phyloP scores from a whole-genome alignment of 495 filamentous ascomycete species.

The Hypoxylon rickii region DNA sequence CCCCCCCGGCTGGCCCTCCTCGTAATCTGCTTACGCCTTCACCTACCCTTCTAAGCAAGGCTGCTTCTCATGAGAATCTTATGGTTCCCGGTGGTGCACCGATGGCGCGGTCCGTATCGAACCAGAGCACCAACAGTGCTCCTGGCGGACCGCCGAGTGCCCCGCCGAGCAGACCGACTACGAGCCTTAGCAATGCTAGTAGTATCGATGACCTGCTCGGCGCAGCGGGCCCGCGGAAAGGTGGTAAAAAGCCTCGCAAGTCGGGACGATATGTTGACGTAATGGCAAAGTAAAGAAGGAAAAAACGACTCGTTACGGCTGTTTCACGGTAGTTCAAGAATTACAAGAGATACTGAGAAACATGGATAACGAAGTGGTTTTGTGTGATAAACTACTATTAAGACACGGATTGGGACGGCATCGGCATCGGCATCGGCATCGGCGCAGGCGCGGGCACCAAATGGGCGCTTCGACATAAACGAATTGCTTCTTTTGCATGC shows the following conservation, averaged over 20 bases:
- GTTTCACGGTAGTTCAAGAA: not conserved
- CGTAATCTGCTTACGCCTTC: slow-evolving; percentile 31
- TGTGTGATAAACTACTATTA: not conserved
- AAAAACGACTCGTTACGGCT: not conserved
- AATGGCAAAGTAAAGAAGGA: slow-evolving; percentile 64
- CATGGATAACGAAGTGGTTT: slow-evolving; percentile 16
- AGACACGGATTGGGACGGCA: not conserved
- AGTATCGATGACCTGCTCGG: slow-evolving; percentile 86
- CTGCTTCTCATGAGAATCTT: slow-evolving; percentile 34
- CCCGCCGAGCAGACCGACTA: slow-evolving; percentile 61
- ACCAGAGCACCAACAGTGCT: slow-evolving; percentile 43
- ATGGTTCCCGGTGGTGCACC: slow-evolving; percentile 41
- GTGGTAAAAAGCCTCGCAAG: slow-evolving; percentile 75
- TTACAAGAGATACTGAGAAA: not conserved
- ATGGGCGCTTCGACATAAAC: not conserved
- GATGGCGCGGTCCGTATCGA: slow-evolving; percentile 51
- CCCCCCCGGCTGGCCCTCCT: slow-evolving; percentile 44
- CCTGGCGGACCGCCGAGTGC: slow-evolving; percentile 41
- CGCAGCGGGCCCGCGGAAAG: slow-evolving; percentile 68
- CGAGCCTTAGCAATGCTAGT: slow-evolving; percentile 75
- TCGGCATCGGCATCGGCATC: slow-evolving; percentile 1
- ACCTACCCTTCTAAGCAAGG: slow-evolving; percentile 29
- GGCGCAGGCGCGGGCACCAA: not conserved
- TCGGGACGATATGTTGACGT: slow-evolving; percentile 88
- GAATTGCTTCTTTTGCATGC: too few relatives aligned